A percentile compares a stretch with the other conserved stretches of the same genome.
Evolutionary conservation across 768 basidiomycete genomes (phyloP).

Genomic region (Mycena latifolia): DNA sequence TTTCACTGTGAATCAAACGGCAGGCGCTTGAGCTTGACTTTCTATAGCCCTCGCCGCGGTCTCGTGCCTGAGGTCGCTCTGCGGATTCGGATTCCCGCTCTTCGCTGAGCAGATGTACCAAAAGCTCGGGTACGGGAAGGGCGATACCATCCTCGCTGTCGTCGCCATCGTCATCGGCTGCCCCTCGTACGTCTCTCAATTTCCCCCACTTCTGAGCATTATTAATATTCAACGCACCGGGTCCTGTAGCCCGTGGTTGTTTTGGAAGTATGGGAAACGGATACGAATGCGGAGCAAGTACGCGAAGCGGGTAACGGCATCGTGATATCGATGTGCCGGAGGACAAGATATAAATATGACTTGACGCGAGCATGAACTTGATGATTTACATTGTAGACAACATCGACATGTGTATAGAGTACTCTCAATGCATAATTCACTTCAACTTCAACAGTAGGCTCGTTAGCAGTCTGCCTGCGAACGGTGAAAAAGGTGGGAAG

Average conservation of each 20-base stretch:
- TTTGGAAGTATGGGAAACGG: slow-evolving; percentile 50
- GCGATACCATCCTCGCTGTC: slow-evolving; percentile 73
- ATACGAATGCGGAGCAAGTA: slow-evolving; percentile 65
- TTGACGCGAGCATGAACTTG: too few relatives aligned
- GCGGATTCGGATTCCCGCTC: slow-evolving; percentile 84
- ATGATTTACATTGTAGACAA: too few relatives aligned
- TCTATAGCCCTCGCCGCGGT: slow-evolving; percentile 68
- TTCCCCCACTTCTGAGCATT: neutral
- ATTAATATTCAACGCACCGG: too few relatives aligned
- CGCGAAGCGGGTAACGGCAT: slow-evolving; percentile 36
- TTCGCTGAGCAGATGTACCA: slow-evolving; percentile 80
- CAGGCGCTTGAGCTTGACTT: too few relatives aligned
- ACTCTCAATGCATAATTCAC: too few relatives aligned
- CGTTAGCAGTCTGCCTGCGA: too few relatives aligned
- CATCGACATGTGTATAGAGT: too few relatives aligned
- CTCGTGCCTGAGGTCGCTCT: slow-evolving; percentile 70
- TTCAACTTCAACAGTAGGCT: too few relatives aligned
- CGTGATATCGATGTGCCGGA: neutral
- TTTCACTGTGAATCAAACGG: neutral
- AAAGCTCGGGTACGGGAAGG: slow-evolving; percentile 76
- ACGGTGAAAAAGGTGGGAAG: too few relatives aligned
- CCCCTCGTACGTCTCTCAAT: slow-evolving; percentile 58
- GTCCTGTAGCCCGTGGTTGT: slow-evolving; percentile 48
- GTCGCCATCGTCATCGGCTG: slow-evolving; percentile 71
- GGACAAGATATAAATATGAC: too few relatives aligned